Evolutionary conservation across 768 basidiomycete genomes (phyloP), one percentile per base, ranked within the genome.

Genomic region (Termitomyces sp.): DNA sequence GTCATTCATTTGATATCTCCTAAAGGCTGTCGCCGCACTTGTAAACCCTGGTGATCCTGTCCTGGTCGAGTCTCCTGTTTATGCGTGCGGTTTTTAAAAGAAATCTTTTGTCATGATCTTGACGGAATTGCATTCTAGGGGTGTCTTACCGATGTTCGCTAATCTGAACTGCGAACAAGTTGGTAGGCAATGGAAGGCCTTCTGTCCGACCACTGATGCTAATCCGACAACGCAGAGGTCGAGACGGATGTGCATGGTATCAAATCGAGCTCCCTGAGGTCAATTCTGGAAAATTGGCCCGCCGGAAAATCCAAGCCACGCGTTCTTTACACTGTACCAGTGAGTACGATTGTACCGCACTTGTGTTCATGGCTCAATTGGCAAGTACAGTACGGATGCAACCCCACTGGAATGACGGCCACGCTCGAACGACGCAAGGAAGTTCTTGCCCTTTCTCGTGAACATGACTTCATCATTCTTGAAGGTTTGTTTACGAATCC

Each of bases 371-470:
- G 20, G 13, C 33, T 56, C 20, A 33, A 55, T 50, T 33, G 8
- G n/a, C 6, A 43, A 20, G 28, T 33, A 4, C 58, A 89, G 86
- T 88, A 87, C 64, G 93, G 93, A n/a, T 88, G 85, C 60, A 95
- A 95, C 69, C 93, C 93, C 2, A 88, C 87, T 12, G 93, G 93
- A 13, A 81, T 82, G 67, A 93, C 91, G 1, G 82, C 88, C 6
- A 78, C 86, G 6, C 72, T 82, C 36, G 80, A 84, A 61, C 82
- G 94, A 40, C 80, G 89, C 40, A 75, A 84, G 68, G 82, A 85
- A 65, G 82, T 92, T 18, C 80, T 95, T 18, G 71, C 75, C 53
- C 77, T 95, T 7, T 85, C 87, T 18, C 79, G 81, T 55, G 78
- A 89, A 66, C 79, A 92, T 69, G 79, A 88, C 65, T 82, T 95